Percentiles rank a stretch among this genome's conserved stretches.
These are phyloP conservation scores for Abortiporus biennis DNA, from an alignment of 1,284 basidiomycete genomes.

Conservation along the genomic window DNA sequence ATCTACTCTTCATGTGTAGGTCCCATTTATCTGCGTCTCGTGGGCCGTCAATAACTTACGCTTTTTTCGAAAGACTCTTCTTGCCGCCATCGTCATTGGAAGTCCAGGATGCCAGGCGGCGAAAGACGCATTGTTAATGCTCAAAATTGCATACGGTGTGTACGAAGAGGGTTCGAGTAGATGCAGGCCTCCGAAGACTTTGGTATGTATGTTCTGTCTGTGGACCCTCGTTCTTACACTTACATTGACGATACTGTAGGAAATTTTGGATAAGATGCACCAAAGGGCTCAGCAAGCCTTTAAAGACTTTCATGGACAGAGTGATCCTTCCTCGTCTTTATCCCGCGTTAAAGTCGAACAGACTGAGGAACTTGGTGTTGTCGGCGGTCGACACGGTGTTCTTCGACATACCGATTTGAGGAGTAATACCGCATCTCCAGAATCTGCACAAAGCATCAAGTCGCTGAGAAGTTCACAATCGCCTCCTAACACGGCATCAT, in stretches of 20 bases:
- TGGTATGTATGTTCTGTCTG: slow-evolving; percentile 24
- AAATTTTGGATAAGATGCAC: slow-evolving; percentile 8
- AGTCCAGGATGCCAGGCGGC: slow-evolving; percentile 38
- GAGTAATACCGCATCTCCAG: too few species aligned
- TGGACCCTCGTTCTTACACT: not conserved
- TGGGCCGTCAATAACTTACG: not conserved
- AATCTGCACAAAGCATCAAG: too few species aligned
- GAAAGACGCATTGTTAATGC: slow-evolving; percentile 30
- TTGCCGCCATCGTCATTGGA: slow-evolving; percentile 41
- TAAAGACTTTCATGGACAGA: slow-evolving; percentile 1
- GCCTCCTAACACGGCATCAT: too few species aligned
- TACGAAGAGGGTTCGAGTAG: slow-evolving; percentile 35
- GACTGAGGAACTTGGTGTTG: slow-evolving; percentile 6
- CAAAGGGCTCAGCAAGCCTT: slow-evolving; percentile 7
- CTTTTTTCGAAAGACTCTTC: slow-evolving; percentile 33
- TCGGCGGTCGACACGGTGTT: slow-evolving; percentile 8
- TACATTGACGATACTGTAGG: not conserved
- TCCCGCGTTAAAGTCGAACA: not conserved
- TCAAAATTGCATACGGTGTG: slow-evolving; percentile 32
- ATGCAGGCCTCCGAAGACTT: slow-evolving; percentile 33
- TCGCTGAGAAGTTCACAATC: too few species aligned
- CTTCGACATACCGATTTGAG: slow-evolving; percentile 1
- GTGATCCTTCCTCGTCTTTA: not conserved
- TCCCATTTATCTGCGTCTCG: not conserved
- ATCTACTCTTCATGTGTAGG: slow-evolving; percentile 40